Evolutionary conservation across 805 yeast species (phyloP), one percentile per base, ranked within the genome.

Genomic region (Candida germanica): DNA sequence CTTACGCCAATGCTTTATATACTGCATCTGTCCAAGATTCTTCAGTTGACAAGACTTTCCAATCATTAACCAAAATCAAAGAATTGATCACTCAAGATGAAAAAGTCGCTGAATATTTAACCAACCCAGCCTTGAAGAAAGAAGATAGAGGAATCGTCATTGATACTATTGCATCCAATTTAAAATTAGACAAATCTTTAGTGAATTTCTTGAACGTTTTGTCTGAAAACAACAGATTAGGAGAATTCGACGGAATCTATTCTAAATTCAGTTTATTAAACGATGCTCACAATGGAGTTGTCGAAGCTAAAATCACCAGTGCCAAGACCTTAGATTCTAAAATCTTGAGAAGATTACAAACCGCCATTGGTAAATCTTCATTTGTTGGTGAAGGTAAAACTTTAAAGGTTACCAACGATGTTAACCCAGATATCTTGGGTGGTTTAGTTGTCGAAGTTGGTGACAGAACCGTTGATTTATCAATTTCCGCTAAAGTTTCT

Each of bases 371-470:
- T 47, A 77, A 73, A 61, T 88, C 96, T 32, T 66, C 75, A 50
- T 83, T 80, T 56, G 95, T 91, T 44, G 96, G 95, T 51, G 65
- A 72, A 39, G 91, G 87, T 54, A 84, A 89, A 76, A 78, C 91
- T 53, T 79, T 93, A 64, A 83, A 83, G 73, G 71, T 93, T 53
- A 69, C 79, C 51, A 91, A 88, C 75, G 73, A 73, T 48, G 85
- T 91, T 46, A 80, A 87, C 71, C 87, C 96, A 47, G 93, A 84
- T 48, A 86, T 93, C 60, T 75, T 86, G 63, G 98, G 98, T 59
- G 98, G 98, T 56, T 78, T 93, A 63, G 71, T 93, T 51, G 95
- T 93, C 43, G 96, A 89, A 69, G 87, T 93, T 54, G 96, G 91
- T 58, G 98, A 91, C 73, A 87, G 83, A 68, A 89, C 98, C 46